Evolutionary conservation across 2,329 filamentous ascomycete species (phyloP), one percentile per base, ranked within the genome.

Genomic region (Botryosphaeria dothidea): DNA sequence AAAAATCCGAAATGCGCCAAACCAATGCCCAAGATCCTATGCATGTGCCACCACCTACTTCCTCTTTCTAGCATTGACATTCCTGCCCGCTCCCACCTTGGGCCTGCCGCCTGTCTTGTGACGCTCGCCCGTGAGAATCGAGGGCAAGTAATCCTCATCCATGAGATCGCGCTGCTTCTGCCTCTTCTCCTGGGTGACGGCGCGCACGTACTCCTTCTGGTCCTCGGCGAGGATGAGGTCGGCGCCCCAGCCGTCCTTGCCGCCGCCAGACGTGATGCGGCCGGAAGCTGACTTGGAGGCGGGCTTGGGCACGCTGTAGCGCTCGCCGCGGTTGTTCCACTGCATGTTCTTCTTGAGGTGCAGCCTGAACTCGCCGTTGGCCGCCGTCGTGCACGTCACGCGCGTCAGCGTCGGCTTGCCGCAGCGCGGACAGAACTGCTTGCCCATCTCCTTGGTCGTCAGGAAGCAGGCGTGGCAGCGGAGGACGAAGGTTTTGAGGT

Each of bases 271-370:
- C 62, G 81, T 86, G 77, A 79, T 84, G 77, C 93, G 92, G 52
- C 92, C 93, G 77, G 88, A 96, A 6, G 93, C 80, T 15, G 86
- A 90, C 2, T 95, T 95, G 67, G 91, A 88, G 13, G 91, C 86
- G 0, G 95, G 92, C 81, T 97, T 98, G 1, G 95, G 95, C 49
- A 99, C 88, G 76, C 92, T 96, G 82, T 90, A 99, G 41, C 92
- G 87, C 77, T 97, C 95, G 61, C 95, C 95, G 25, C 93, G 86
- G 70, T 90, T 96, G 79, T 97, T 98, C 89, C 90, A 97, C 80
- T 97, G 92, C 83, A 95, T 97, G 78, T 97, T 97, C 78, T 89
- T 90, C 83, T 96, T 96, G 66, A 99, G 83, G 75, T 97, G 92
- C 66, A 99, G 79, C 66, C 86, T 88, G 81, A 97, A 96, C 71